Evolutionary conservation across 441 rosid genomes (phyloP), one percentile per base, ranked within the genome.

Genomic region (Adansonia grandidieri): DNA sequence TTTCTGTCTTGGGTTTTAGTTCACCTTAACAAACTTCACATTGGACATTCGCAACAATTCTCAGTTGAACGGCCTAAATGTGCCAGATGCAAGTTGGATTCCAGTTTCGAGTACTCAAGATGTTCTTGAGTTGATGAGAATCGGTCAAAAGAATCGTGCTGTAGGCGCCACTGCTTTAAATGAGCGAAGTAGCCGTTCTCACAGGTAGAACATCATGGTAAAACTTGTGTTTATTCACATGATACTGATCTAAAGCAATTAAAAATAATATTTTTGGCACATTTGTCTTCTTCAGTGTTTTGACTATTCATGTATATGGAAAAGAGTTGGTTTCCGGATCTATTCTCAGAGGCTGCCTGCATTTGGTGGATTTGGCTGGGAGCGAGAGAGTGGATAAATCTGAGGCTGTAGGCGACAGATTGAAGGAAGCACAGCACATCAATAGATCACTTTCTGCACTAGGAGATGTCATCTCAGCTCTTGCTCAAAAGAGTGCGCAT

Each of bases 351-450:
- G 98, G 97, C 7, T 91, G 98, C 84, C 91, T 95, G 56, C 99
- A 95, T 85, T 80, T 95, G 77, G 98, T 95, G 79, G 99, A 95
- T 85, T 89, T 95, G 77, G 99, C 99, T 70, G 99, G 98, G 73
- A 95, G 98, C 77, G 99, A 95, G 84, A 89, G 99, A 85, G 99
- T 93, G 11, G 98, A 93, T 72, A 93, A 93, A 85, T 95, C 97
- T 0, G 99, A 95, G 88, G 98, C 98, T 13, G 93, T 89, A 3
- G 99, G 99, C 1, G 99, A 95, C 54, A 91, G 99, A 85, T 82
- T 95, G 82, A 95, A 94, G 86, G 98, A 95, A 89, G 97, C 98
- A 78, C 98, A 95, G 75, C 90, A 95, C 73, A 95, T 95, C 61
- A 95, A 95, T 63, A 87, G 91, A 77, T 95, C 99, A 2, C 91